Evolutionary conservation across 169 alveolate species (phyloP).

Genomic region (Plasmodium knowlesi): DNA sequence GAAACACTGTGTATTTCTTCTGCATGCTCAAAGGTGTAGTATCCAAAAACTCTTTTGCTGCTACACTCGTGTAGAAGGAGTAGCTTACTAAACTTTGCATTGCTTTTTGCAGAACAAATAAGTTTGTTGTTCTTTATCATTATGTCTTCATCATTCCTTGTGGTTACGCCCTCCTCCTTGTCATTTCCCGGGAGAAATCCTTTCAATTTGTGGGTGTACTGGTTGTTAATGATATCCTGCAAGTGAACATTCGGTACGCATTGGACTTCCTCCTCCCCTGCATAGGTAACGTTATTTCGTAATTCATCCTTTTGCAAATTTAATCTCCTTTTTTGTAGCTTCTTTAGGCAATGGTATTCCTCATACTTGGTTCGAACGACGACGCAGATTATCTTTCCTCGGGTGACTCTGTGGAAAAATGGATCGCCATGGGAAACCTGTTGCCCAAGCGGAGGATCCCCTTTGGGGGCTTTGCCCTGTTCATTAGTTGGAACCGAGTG

Average conservation of each 20-base stretch:
- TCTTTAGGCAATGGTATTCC: conserved; percentile 50
- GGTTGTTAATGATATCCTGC: conserved; percentile 45
- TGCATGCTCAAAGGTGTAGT: conserved; percentile 50
- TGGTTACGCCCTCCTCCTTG: neutral
- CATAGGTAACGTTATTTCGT: conserved; percentile 13
- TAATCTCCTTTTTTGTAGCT: conserved; percentile 29
- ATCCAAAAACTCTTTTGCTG: conserved; percentile 9
- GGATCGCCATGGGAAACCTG: neutral
- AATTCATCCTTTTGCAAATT: conserved; percentile 33
- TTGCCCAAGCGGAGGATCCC: too few species aligned
- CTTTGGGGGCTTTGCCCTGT: neutral
- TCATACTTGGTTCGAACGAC: conserved; percentile 41
- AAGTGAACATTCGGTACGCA: conserved; percentile 32
- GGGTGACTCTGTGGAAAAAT: neutral
- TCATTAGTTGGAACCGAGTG: neutral
- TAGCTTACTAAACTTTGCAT: conserved; percentile 41
- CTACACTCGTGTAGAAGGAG: conserved; percentile 37
- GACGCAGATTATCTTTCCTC: conserved; percentile 21
- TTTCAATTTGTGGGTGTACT: conserved; percentile 48
- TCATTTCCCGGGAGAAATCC: neutral
- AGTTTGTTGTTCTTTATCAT: conserved; percentile 5
- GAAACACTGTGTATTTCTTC: conserved; percentile 37
- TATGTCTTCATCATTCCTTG: neutral
- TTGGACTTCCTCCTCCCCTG: conserved; percentile 29
- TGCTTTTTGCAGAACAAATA: conserved; percentile 13